Conservation (phyloP, 768 basidiomycete species). For the Serendipita sp. region DNA sequence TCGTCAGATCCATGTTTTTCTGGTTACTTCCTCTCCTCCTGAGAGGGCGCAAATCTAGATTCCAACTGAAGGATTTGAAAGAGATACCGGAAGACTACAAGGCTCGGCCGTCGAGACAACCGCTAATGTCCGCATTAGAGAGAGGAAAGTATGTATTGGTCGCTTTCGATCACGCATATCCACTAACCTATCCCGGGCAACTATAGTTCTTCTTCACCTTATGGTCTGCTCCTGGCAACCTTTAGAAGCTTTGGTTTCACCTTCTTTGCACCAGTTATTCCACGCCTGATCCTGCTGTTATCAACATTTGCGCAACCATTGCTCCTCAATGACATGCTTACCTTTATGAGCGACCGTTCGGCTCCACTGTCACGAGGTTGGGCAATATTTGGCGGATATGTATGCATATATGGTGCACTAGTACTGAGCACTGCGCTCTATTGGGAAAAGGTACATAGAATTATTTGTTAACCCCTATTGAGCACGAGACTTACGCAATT, state of each 20-base stretch:
- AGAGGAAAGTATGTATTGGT: background rate
- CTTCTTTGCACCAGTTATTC: slow-evolving; percentile 4
- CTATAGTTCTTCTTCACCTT: background rate
- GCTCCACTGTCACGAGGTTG: slow-evolving; percentile 1
- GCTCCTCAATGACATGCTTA: slow-evolving; percentile 3
- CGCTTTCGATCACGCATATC: background rate
- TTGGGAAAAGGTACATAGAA: slow-evolving; percentile 5
- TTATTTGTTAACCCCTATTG: background rate
- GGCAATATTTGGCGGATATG: slow-evolving; percentile 9
- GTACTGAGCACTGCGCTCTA: slow-evolving; percentile 5
- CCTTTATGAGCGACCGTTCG: background rate
- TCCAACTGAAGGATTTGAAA: background rate
- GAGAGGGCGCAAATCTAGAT: background rate
- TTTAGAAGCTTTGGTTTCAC: background rate
- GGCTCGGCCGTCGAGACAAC: background rate
- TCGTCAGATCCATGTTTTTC: background rate
- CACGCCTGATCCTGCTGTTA: background rate
- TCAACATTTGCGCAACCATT: slow-evolving; percentile 10
- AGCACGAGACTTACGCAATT: background rate
- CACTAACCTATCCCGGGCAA: background rate
- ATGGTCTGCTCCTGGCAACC: background rate
- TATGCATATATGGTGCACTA: background rate
- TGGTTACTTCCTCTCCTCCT: background rate
- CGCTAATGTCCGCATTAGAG: background rate
- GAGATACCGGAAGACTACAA: background rate